Base-by-base conservation (phyloP, 768 basidiomycete species). In the Calocybe gangraenosa region DNA sequence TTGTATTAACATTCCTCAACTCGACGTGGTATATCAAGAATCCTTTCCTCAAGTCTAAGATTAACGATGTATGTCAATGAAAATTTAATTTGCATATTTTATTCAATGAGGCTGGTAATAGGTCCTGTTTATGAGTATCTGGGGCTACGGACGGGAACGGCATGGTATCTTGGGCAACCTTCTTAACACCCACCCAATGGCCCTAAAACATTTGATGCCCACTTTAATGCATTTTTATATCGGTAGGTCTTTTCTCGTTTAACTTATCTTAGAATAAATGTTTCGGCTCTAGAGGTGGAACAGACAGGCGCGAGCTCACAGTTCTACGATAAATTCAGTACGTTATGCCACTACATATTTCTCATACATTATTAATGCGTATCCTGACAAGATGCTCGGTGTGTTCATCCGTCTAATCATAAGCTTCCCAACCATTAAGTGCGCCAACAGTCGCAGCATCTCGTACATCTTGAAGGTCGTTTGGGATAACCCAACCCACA, bases 11-110 rank as follows among this genome's bases (percentile, higher is more conserved):
- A 2, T 97, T 97, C 75, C 68, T 99, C 49, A 81, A 85, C 5
- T 92, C 91, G 30, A 95, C 94, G 0, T 92, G 91, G 80, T 98
- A 93, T 62, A 94, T 99, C 74, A 96, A 96, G 71, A 99, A 98
- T 55, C 96, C 96, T 0, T 97, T 95, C 73, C 63, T 99, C 56
- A 97, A 97, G 66, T 82, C 92, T 15, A 95, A 97, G 65, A 87
- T 98, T 49, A 92, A 97, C 52, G 90, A 96, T 60, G 92, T 92
- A 51, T 35, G 74, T 64, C 31, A 10, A 34, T 50, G 44, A 21
- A 32, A 39, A 22, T 25, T 20, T 28, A 17, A 32, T 17, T 7
- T 37, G n/a, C 25, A n/a, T 31, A 33, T 15, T 37, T 18, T 38
- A 39, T 33, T 52, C 42, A 20, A 58, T 18, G 0, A 40, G 7